Conservation (phyloP, 192 early-diverging fungal genomes). For the Coemansia sp. region DNA sequence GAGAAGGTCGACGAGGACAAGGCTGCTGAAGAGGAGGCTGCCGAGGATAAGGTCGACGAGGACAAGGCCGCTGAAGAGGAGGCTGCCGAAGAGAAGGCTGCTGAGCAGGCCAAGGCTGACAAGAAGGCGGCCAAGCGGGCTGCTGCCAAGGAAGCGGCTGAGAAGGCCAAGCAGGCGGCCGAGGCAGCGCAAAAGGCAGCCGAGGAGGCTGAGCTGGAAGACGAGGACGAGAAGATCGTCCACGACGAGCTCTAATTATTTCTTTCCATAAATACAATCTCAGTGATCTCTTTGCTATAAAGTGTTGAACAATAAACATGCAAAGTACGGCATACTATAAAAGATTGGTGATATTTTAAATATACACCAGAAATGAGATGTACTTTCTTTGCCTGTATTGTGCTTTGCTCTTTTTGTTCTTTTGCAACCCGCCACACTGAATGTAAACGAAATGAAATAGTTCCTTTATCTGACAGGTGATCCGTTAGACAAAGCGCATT, state of each 20-base stretch:
- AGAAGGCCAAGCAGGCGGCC: slow-evolving; percentile 25
- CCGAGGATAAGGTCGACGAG: slow-evolving; percentile 4
- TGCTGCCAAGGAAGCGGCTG: slow-evolving; percentile 25
- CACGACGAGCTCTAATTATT: slow-evolving; percentile 50
- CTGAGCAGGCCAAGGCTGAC: slow-evolving; percentile 22
- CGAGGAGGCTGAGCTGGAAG: slow-evolving; percentile 25
- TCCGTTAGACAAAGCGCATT: slow-evolving; percentile 1
- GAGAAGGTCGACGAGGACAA: slow-evolving; percentile 10
- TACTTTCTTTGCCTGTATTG: too few species aligned
- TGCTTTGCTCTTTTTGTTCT: too few species aligned
- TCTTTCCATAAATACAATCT: background rate
- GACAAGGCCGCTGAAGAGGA: slow-evolving; percentile 20
- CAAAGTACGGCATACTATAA: background rate
- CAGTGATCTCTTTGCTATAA: too few species aligned
- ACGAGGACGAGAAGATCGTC: slow-evolving; percentile 23
- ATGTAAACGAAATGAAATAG: background rate
- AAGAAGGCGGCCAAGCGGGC: slow-evolving; percentile 32
- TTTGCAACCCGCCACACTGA: too few species aligned
- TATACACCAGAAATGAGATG: too few species aligned
- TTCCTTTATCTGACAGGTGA: background rate
- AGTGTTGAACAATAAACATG: background rate
- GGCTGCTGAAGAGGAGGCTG: slow-evolving; percentile 14
- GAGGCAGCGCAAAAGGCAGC: slow-evolving; percentile 29
- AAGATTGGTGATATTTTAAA: too few species aligned
- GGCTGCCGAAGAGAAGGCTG: slow-evolving; percentile 9